Conservation (phyloP, 495 filamentous ascomycete species). For the Neohortaea acidophila region DNA sequence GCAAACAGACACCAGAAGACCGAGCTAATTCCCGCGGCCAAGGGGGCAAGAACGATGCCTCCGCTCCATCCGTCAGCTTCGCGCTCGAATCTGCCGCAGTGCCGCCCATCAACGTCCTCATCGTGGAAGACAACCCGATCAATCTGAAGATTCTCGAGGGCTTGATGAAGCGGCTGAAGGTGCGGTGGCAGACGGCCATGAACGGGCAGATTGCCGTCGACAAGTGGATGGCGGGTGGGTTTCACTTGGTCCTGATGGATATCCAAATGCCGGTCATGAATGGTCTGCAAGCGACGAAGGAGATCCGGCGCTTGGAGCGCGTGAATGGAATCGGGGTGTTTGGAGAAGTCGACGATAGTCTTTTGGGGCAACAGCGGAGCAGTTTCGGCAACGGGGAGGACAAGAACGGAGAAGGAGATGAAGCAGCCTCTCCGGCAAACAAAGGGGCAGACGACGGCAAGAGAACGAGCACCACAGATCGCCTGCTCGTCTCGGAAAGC, state of each 20-base stretch:
- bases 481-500: slow-evolving; percentile 12
- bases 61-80: slow-evolving; percentile 24
- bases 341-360: no score
- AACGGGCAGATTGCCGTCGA: slow-evolving; percentile 84
- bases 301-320: slow-evolving; percentile 79
- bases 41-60: slow-evolving; percentile 27
- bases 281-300: slow-evolving; percentile 88
- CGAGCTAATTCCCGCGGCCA: slow-evolving; percentile 22
- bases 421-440: no score
- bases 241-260: slow-evolving; percentile 95
- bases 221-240: slow-evolving; percentile 90
- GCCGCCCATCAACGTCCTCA: slow-evolving; percentile 91
- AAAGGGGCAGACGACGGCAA: no score
- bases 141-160: slow-evolving; percentile 85
- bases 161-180: slow-evolving; percentile 91
- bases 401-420: slow-evolving; percentile 38
- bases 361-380: slow-evolving; percentile 8
- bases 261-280: slow-evolving; percentile 97
- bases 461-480: not conserved
- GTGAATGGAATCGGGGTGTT: slow-evolving; percentile 86
- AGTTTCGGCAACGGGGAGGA: slow-evolving; percentile 6
- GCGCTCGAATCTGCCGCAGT: slow-evolving; percentile 71
- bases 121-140: slow-evolving; percentile 97
- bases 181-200: slow-evolving; percentile 93
- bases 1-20: slow-evolving; percentile 30